Evolutionary conservation across 257 asterid genomes (phyloP), one percentile per base, ranked within the genome.

Genomic region (Thymus quinquecostatus): DNA sequence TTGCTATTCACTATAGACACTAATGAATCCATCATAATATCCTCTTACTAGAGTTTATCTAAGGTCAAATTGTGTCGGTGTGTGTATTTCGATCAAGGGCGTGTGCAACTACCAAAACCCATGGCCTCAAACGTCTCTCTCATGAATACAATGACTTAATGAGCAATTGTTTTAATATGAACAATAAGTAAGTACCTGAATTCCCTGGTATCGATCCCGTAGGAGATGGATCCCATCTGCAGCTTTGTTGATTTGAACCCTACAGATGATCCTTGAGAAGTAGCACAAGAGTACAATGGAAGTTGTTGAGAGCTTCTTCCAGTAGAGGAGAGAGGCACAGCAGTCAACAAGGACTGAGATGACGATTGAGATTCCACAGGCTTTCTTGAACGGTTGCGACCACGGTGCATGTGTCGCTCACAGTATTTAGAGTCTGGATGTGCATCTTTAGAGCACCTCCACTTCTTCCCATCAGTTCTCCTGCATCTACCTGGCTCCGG

Each of bases 381-480:
- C 98, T 92, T 92, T 92, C 98, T 92, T 92, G 98, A 92, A 92
- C 98, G 96, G 95, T 88, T 90, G 80, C 97, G 95, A 79, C 97
- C 97, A 41, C 97, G 81, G 82, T 92, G 90, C 98, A 92, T 92
- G 85, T 90, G 98, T 76, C 98, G 96, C 90, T 92, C 98, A 63
- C 98, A 92, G 73, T 92, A 92, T 66, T 90, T 92, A 82, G 98
- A 92, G 90, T 92, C 93, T 5, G 95, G 89, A 82, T 93, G 89
- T 28, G 97, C 96, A 54, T 93, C 98, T 78, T 93, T 93, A 0
- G 98, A 87, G 92, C 98, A 93, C 84, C 98, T 91, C 98, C 98
- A 93, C 70, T 93, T 93, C 84, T 93, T 93, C 27, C 98, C 98
- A 75, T 93, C 98, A 10, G 98, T 93, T 78, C 98, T 90, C 72